These are phyloP conservation scores for Trypanosoma platydactyli DNA, from an alignment of 208 protist genomes.

Conservation along the genomic window DNA sequence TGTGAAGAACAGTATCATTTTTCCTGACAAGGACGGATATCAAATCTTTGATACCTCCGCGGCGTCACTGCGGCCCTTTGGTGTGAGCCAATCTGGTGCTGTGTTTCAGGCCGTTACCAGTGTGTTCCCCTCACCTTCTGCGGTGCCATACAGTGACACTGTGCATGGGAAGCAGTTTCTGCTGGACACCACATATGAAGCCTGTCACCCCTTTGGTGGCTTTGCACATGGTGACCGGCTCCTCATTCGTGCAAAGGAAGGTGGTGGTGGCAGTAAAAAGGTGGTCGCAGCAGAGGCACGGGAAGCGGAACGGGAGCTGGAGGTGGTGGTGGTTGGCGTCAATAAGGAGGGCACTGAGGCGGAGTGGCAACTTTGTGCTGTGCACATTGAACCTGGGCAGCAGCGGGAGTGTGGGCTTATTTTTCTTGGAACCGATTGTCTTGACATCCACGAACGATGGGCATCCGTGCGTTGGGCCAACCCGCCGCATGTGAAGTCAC, in stretches of 20 bases:
- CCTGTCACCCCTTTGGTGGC: conserved; percentile 66
- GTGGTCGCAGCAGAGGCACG: background rate
- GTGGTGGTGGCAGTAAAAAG: conserved; percentile 12
- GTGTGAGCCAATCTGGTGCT: conserved; percentile 45
- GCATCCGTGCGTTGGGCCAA: conserved; percentile 31
- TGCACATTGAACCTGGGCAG: conserved; percentile 38
- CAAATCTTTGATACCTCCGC: conserved; percentile 64
- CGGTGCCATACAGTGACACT: conserved; percentile 62
- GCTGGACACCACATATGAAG: conserved; percentile 62
- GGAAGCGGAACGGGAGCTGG: conserved; percentile 20
- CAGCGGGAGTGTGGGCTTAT: conserved; percentile 50
- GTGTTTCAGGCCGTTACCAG: conserved; percentile 40
- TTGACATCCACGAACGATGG: conserved; percentile 54
- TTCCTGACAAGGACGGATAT: conserved; percentile 79
- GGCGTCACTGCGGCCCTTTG: conserved; percentile 55
- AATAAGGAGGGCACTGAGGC: conserved; percentile 53
- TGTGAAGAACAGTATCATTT: conserved; percentile 34
- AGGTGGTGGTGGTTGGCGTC: conserved; percentile 74
- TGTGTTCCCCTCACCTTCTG: conserved; percentile 41
- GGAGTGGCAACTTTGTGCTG: conserved; percentile 58
- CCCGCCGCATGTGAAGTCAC: conserved; percentile 29
- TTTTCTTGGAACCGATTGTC: conserved; percentile 63
- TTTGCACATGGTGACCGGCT: conserved; percentile 70
- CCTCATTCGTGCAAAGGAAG: conserved; percentile 30
- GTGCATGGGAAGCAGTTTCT: conserved; percentile 34